phyloP scores from a whole-genome alignment of 2,329 filamentous ascomycete species.

The Diaporthe destruens region DNA sequence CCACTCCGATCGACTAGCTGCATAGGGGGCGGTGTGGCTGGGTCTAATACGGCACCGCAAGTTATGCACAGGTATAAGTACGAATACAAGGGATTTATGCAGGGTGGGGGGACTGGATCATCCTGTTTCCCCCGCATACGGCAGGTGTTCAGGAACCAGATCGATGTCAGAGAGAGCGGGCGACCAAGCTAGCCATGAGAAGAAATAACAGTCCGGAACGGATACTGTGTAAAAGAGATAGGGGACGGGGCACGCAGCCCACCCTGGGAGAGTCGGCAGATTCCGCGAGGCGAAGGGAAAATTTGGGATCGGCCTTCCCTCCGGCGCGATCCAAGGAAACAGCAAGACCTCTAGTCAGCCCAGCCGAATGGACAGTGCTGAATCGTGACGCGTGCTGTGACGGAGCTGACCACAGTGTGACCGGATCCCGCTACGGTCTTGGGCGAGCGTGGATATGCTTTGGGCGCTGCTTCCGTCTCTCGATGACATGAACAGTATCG shows the following conservation, averaged over 20 bases:
- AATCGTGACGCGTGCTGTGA: constrained; percentile 3
- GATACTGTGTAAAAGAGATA: not conserved
- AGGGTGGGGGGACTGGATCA: not conserved
- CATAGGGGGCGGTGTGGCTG: not conserved
- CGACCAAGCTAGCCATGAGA: not conserved
- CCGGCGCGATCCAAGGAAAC: not conserved
- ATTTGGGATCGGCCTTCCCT: constrained; percentile 1
- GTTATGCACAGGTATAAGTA: constrained; percentile 12
- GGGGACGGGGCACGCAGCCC: not conserved
- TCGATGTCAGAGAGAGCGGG: not conserved
- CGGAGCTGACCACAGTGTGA: not conserved
- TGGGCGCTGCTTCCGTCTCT: not conserved
- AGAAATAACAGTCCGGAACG: not conserved
- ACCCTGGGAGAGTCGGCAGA: not conserved
- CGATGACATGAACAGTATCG: not conserved
- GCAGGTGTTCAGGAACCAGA: not conserved
- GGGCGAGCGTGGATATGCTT: not conserved
- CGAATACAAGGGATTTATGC: not conserved
- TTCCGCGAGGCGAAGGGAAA: not conserved
- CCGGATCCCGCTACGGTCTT: no score
- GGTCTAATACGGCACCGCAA: not conserved
- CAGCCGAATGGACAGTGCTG: not conserved
- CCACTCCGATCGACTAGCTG: constrained; percentile 1
- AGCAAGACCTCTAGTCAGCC: not conserved
- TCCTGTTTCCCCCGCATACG: not conserved